Conservation (phyloP, 495 filamentous ascomycete species). For the Daldinia concentrica region DNA sequence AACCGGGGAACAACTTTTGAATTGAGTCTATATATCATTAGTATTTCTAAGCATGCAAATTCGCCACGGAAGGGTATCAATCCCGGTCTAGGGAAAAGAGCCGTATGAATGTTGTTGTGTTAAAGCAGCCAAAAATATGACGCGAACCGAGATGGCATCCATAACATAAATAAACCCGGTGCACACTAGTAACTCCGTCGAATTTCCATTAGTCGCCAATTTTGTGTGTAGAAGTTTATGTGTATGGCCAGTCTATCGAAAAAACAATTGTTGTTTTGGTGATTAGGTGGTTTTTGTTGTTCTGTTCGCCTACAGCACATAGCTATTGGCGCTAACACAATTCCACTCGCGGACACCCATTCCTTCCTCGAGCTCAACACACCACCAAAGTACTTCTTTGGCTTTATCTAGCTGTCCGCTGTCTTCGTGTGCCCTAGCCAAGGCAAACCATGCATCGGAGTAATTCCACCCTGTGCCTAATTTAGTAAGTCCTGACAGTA, state of each 20-base stretch:
- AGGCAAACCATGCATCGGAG: constrained; percentile 91
- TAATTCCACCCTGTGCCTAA: constrained; percentile 90
- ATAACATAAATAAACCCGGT: constrained; percentile 19
- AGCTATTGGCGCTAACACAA: constrained; percentile 63
- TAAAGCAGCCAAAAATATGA: constrained; percentile 21
- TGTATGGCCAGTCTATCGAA: background rate
- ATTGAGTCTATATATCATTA: constrained; percentile 42
- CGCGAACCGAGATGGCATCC: constrained; percentile 27
- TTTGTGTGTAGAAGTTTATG: constrained; percentile 10
- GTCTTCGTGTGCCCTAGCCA: constrained; percentile 86
- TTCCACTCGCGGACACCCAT: constrained; percentile 69
- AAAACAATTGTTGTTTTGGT: constrained; percentile 2
- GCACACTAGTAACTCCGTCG: constrained; percentile 13
- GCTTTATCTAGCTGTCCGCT: constrained; percentile 84
- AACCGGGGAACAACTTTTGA: constrained; percentile 30
- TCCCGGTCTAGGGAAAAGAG: constrained; percentile 32
- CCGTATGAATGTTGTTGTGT: constrained; percentile 15
- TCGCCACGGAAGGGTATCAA: constrained; percentile 40
- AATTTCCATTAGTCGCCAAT: constrained; percentile 33
- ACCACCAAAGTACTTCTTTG: constrained; percentile 79
- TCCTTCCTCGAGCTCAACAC: constrained; percentile 75
- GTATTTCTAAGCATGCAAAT: constrained; percentile 30
- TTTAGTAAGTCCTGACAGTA: constrained; percentile 83
- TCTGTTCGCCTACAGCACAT: constrained; percentile 57
- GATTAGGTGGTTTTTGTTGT: constrained; percentile 2